Evolutionary conservation across 1,139 yeast genomes (phyloP), one percentile per base, ranked within the genome.

Genomic region (Sugiyamaella sp.): DNA sequence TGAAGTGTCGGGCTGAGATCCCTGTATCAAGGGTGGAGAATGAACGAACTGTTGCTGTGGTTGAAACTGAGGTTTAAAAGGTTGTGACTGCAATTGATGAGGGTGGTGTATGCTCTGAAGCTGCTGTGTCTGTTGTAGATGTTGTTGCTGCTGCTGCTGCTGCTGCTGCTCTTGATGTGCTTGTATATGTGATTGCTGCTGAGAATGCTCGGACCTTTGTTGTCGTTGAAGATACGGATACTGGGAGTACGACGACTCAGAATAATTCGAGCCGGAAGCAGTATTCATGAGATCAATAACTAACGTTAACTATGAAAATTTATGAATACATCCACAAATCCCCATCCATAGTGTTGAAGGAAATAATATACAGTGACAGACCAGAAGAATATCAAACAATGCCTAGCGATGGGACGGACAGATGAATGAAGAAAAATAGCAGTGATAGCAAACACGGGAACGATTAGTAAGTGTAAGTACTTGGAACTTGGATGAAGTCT

Each of bases 211-310:
- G 19, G 41, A 22, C 14, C 46, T 41, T n/a, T 24, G 50, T 29
- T 44, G 35, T 24, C 43, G 52, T 21, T 46, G 25, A 22, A 45
- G 33, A 6, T 20, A 41, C 10, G 46, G 35, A 33, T 52, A 52
- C 20, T 46, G 46, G 40, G 55, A 52, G 55, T 52, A 52, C 55
- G 55, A 52, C 33, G 55, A 52, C 55, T 52, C 55, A 29, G 52
- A 38, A 40, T 21, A 46, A 19, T 41, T 49, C 19, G 37, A 44
- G 21, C 49, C 38, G 22, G 44, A 44, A 33, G 48, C 48, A 32
- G 50, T 40, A 45, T 52, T 49, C 55, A 52, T 52, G 46, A 27
- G 46, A 43, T 43, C 25, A 43, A 27, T 6, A 43, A 29, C 19
- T 20, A 20, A 39, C n/a, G 14, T 37, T 43, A 27, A 43, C n/a